Conservation (phyloP, 75 land plant genomes). For the Sequoia sempervirens region DNA sequence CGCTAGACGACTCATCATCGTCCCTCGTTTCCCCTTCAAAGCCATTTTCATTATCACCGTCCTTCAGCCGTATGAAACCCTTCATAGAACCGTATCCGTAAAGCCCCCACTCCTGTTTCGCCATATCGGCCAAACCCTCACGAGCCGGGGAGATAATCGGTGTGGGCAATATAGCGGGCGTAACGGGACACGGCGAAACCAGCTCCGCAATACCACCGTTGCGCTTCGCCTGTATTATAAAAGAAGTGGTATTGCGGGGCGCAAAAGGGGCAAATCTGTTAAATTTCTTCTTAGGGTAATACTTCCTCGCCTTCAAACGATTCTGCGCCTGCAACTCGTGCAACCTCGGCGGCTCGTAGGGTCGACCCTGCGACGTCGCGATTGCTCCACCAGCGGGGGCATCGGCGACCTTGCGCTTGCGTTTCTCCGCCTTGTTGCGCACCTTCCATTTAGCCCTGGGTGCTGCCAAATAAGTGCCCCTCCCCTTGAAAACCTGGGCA, state of each 20-base stretch:
- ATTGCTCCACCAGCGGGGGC: constrained; percentile 1
- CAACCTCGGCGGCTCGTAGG: constrained; percentile 62
- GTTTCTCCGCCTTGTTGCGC: constrained; percentile 23
- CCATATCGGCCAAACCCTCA: constrained; percentile 80
- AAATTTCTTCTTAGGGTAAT: constrained; percentile 61
- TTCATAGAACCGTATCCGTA: constrained; percentile 98
- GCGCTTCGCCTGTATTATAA: constrained; percentile 78
- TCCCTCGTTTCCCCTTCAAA: constrained; percentile 33
- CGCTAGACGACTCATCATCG: constrained; percentile 50
- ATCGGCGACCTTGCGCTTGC: constrained; percentile 11
- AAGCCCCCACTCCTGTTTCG: constrained; percentile 90
- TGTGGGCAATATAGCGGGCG: constrained; percentile 84
- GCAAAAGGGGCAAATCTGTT: constrained; percentile 63
- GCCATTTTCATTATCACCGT: constrained; percentile 18
- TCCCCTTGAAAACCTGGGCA: not conserved
- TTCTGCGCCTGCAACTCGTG: constrained; percentile 71
- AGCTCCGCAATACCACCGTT: constrained; percentile 82
- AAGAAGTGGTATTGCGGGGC: constrained; percentile 83
- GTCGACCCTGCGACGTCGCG: constrained; percentile 15
- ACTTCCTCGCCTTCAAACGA: constrained; percentile 54
- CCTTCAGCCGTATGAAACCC: constrained; percentile 76
- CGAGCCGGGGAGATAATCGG: constrained; percentile 65
- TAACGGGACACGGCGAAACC: constrained; percentile 88
- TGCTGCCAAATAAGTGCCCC: not conserved
- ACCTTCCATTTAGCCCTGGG: constrained; percentile 41